Base-by-base conservation (phyloP, 805 yeast genomes). In the Crinitomyces ghanaensis region DNA sequence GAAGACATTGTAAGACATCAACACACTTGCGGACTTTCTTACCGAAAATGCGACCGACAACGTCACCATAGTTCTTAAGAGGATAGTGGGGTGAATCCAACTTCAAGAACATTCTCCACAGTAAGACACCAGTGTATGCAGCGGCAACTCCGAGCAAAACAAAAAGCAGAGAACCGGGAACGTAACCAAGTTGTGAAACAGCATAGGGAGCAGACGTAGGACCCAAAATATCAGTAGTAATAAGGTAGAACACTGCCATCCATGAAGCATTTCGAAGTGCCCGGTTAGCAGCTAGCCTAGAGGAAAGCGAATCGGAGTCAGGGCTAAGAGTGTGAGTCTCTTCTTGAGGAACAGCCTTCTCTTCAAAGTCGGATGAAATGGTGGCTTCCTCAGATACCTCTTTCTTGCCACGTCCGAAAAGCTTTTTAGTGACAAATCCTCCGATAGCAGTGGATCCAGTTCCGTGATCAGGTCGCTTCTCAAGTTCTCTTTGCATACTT, bases 121-220 rank as follows among this genome's bases (percentile, higher is more conserved):
- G 47, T 19, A 64, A 39, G 42, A 41, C 52, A 22, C 70, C 70
- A 19, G 66, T 57, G 39, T 59, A 50, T 13, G 62, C 65, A 17
- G 70, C 70, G 36, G 49, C 43, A 15, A 54, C 36, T 34, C 69
- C 70, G 32, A 66, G 60, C 4, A 60, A 43, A 26, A 63, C 46
- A 45, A 54, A 66, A 6, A 65, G 47, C 19, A 63, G 54, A 33
- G 58, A 47, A 22, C 71, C 70, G 13, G 68, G 68, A 16, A 59
- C 69, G 36, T 53, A 63, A 3, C 70, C 70, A 36, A 65, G 48
- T 37, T 60, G 60, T 7, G 63, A 45, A 33, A 65, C 51, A 8
- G 69, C 63, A 40, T 61, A 64, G 3, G 70, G 70, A 14, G 70
- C 68, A 31, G 58, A 52, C 8, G 62, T 51, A 13, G 70, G 71